Percentiles rank a stretch among this genome's conserved stretches.
Conservation (phyloP, 148 eudicot genomes). For the Silene latifolia region DNA sequence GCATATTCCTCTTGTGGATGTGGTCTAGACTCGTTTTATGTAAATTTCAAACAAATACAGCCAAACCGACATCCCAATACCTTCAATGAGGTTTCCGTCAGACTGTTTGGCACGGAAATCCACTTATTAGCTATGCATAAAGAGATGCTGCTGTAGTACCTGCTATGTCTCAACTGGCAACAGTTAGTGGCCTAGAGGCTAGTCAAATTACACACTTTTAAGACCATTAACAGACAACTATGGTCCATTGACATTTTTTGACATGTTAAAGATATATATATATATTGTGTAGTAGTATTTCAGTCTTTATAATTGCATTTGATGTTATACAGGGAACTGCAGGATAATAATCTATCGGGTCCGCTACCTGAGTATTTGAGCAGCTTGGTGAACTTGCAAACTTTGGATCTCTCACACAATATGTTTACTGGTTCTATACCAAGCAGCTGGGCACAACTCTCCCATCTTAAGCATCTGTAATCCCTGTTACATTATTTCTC, state of each 20-base stretch:
- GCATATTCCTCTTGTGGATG: too few species aligned
- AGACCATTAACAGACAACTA: too few species aligned
- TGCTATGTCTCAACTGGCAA: background rate
- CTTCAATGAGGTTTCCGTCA: too few species aligned
- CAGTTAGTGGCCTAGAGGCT: too few species aligned
- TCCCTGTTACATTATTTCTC: slow-evolving; percentile 11
- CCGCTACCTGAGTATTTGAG: slow-evolving; percentile 62
- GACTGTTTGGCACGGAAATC: too few species aligned
- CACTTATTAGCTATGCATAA: background rate
- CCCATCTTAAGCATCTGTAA: slow-evolving; percentile 79
- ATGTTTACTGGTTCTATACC: slow-evolving; percentile 73
- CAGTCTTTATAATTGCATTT: background rate
- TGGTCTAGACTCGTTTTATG: too few species aligned
- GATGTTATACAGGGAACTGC: slow-evolving; percentile 60
- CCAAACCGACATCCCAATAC: too few species aligned
- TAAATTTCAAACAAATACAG: too few species aligned
- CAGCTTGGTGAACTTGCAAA: slow-evolving; percentile 54
- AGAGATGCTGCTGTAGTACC: background rate
- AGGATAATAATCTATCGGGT: slow-evolving; percentile 75
- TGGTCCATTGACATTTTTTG: too few species aligned
- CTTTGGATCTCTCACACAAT: slow-evolving; percentile 68
- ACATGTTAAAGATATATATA: too few species aligned
- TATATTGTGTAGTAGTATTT: too few species aligned
- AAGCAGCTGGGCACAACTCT: slow-evolving; percentile 62
- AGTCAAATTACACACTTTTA: too few species aligned